Evolutionary conservation across 306 rosid species (phyloP), one percentile per base, ranked within the genome.

Genomic region (Rubus parviflorus): DNA sequence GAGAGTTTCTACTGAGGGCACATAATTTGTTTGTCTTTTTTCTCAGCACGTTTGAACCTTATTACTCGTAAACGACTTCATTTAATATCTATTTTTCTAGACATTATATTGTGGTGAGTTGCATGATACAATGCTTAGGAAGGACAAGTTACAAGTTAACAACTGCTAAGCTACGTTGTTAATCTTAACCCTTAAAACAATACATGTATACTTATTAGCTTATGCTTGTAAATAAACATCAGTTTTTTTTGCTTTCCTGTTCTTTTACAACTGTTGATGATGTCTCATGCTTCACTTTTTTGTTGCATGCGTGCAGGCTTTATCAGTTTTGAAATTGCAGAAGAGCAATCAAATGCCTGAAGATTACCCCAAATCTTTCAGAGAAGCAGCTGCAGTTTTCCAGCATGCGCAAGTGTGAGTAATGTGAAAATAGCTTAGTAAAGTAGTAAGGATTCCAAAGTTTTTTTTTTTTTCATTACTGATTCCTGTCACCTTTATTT

Each of bases 361-460:
- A 83, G 93, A 85, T 81, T 94, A 94, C 62, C 81, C 85, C 77
- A 86, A 81, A 76, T 88, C 90, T 80, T 94, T 94, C 80, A 80
- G 70, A 81, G 90, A 90, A 81, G 97, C 98, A 54, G 62, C 91
- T 72, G 86, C 98, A 12, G 97, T 92, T 71, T 94, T 94, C 74
- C 93, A 86, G 74, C 93, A 94, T 70, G 98, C 98, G 84, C 89
- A 83, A 85, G 89, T 94, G 98, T 94, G 49, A 51, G 63, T 76
- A 30, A 74, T 47, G 37, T 60, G 67, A 52, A 38, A 38, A 25
- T 10, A 38, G n/a, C 38, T 23, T 8, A 49, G 45, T 40, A 41
- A 12, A 40, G 67, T 72, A 25, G 38, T 0, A 61, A 57, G 20
- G 46, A 17, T 37, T 5, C 45, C 11, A 19, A 63, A 42, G 46